Evolutionary conservation across 202 grass and related monocot genomes (phyloP), one percentile per base, ranked within the genome.

Genomic region (Carex arenaria): DNA sequence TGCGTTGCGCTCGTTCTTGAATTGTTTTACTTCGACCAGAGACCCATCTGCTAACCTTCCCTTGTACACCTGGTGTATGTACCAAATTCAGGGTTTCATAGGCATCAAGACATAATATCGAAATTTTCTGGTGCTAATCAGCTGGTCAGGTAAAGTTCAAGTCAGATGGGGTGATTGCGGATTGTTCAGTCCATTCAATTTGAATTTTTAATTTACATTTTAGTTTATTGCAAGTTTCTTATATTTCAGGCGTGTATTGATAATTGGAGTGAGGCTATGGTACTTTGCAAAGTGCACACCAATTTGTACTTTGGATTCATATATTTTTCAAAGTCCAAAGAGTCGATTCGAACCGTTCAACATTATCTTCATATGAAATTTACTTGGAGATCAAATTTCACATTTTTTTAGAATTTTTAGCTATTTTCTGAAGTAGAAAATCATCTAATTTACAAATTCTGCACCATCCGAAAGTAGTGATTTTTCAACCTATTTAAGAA

Each of bases 1-100:
- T 49, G 86, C 84, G 11, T 85, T 94, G 4, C 90, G 90, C 76
- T 94, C 92, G 68, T 93, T 90, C 79, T 93, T 94, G 61, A 93
- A 61, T 85, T 90, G 89, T 83, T 98, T 98, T 57, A 98, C 95
- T 57, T 89, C 92, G 38, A 98, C 90, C 83, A 98, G 83, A 80
- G 92, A 90, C 51, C 95, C 95, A 85, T 98, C 92, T 1, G 92
- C 62, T 60, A 98, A 86, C 67, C 92, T 89, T 47, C 95, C 95
- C 81, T 94, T 98, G 61, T 98, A 94, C 57, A 68, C 79, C 79
- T 82, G 45, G 22, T 0, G 1, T 54, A 82, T 38, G 54, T 10
- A 54, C 18, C 5, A 53, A 51, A 82, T 64, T 64, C 30, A 10
- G 10, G 9, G 5, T 80, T 64, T 64, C 40, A 32, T 20, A 32